Evolutionary conservation across 2,329 filamentous ascomycete genomes (phyloP), one percentile per base, ranked within the genome.

Genomic region (Tolypocladium tundrense): DNA sequence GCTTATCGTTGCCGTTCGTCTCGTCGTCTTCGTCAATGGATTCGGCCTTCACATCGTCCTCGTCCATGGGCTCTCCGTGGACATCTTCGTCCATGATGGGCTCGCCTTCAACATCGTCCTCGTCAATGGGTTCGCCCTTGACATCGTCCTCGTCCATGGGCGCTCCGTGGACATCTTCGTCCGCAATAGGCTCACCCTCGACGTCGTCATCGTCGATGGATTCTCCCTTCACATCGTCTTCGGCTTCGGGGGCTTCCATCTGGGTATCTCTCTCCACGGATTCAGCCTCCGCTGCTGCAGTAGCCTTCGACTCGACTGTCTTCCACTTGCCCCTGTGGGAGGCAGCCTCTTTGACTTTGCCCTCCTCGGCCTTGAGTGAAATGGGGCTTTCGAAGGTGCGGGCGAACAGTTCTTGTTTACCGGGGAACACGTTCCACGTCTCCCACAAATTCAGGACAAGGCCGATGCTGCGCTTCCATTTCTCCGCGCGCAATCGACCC

Each of bases 401-500:
- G 37, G 83, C 82, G 61, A 96, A 88, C 35, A 82, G 73, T 61
- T 89, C 87, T 63, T 93, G 88, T 57, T 87, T 85, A 37, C 84
- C 82, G 1, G 88, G 86, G 64, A 96, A 96, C 1, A 85, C 83
- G 62, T 82, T 86, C 84, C 84, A 87, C 8, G 83, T 80, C 63
- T 87, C 84, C 84, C 90, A 94, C 41, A 91, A 74, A 53, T 81
- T 79, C 10, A 94, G 74, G 2, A 94, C 78, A 7, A 85, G 78
- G 3, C 81, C 80, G 43, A 94, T 79, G 65, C 88, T 91, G 54
- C 89, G 82, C 70, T 88, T 89, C 88, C 90, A 94, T 72, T 93
- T 92, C 61, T 94, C 90, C 4, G 87, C 86, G 24, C 89, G 86
- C 61, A 96, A 75, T 1, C 89, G 84, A 11, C 92, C 92, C 91